Evolutionary conservation across 257 asterid species (phyloP), one percentile per base, ranked within the genome.

Genomic region (Solanum ossicruentum): DNA sequence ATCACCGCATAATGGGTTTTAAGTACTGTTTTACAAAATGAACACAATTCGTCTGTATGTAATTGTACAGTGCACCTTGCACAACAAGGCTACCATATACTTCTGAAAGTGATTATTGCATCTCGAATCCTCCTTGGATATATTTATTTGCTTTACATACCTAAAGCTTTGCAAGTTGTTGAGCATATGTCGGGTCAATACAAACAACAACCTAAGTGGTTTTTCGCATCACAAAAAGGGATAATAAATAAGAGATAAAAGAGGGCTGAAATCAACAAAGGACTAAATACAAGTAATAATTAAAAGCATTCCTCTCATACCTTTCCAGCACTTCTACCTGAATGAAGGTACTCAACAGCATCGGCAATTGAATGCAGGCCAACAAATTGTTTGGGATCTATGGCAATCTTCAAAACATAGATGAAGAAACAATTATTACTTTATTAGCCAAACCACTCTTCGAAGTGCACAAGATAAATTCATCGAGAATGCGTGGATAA

Each of bases 281-380:
- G 20, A 2, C 1, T 18, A 49, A 6, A 57, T 45, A 8, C 51
- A 8, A 20, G 9, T 57, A 8, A 57, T 57, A 20, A 57, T 57
- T 21, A 57, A 20, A 65, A 28, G 13, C 20, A 21, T 56, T 21
- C 20, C 43, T 45, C 65, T 52, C 85, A 10, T 92, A 96, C 99
- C 98, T 96, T 96, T 91, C 99, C 99, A 15, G 93, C 89, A 89
- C 99, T 96, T 88, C 88, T 89, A 67, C 99, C 98, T 52, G 99
- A 95, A 87, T 95, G 98, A 82, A 96, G 98, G 92, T 96, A 86
- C 57, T 95, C 93, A 7, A 96, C 97, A 73, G 98, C 99, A 89
- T 96, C 97, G 80, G 95, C 94, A 87, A 93, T 97, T 23, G 98
- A 95, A 82, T 86, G 90, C 81, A 93, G 82, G 18, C 99, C 99